These are phyloP conservation scores for Trametopsis cervina DNA, from an alignment of 768 basidiomycete species.

Conservation along the genomic window DNA sequence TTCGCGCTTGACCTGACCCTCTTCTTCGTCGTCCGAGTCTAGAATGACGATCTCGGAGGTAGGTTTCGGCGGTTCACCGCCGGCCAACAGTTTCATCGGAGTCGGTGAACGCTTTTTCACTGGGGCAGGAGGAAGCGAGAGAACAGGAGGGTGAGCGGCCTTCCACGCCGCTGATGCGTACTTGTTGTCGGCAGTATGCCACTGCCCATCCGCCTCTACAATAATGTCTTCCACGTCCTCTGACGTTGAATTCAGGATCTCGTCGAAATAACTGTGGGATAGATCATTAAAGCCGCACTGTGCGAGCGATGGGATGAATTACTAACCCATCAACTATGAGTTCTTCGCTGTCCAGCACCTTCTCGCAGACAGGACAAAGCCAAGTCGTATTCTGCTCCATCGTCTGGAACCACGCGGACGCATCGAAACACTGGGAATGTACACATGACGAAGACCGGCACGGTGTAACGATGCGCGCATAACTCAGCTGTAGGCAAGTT, in stretches of 20 bases:
- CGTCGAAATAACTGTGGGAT: conserved; percentile 69
- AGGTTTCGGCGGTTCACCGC: conserved; percentile 31
- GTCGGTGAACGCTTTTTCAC: conserved; percentile 16
- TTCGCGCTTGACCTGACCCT: conserved; percentile 69
- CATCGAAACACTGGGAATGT: conserved; percentile 95
- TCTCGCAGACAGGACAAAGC: conserved; percentile 92
- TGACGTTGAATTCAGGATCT: conserved; percentile 70
- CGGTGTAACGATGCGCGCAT: conserved; percentile 76
- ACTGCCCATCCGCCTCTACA: conserved; percentile 90
- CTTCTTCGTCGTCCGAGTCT: conserved; percentile 69
- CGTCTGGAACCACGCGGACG: conserved; percentile 85
- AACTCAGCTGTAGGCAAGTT: conserved; percentile 54
- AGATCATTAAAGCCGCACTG: neutral
- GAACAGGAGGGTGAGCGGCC: conserved; percentile 33
- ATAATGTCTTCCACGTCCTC: conserved; percentile 87
- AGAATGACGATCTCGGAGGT: conserved; percentile 56
- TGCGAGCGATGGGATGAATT: neutral
- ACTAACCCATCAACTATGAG: conserved; percentile 87
- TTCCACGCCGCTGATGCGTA: conserved; percentile 73
- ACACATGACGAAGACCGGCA: conserved; percentile 84
- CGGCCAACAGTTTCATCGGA: conserved; percentile 15
- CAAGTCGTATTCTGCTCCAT: conserved; percentile 97
- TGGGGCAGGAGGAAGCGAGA: conserved; percentile 11
- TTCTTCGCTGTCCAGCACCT: conserved; percentile 67
- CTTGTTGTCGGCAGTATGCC: conserved; percentile 90